phyloP scores from a whole-genome alignment of 1,139 yeast genomes.

The Pichia sp. region DNA sequence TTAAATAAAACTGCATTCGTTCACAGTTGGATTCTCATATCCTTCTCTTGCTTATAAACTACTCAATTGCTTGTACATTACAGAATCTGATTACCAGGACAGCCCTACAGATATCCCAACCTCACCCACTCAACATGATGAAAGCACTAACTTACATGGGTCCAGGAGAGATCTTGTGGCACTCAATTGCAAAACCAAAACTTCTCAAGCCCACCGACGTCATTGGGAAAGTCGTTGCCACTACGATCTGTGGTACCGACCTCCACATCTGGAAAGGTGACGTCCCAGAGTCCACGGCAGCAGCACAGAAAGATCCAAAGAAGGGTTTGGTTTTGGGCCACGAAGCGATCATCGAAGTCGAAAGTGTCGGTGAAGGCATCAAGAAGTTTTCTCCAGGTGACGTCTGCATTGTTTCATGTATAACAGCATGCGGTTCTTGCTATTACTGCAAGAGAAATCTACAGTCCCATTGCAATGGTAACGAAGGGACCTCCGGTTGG shows the following conservation, averaged over 20 bases:
- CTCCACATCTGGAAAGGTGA: conserved; percentile 46
- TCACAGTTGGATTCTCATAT: too few species aligned
- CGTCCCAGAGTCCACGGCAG: conserved; percentile 44
- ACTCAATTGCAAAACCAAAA: conserved; percentile 37
- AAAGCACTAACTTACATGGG: conserved; percentile 45
- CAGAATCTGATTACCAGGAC: background rate
- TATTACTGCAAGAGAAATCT: conserved; percentile 42
- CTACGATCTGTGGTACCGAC: conserved; percentile 50
- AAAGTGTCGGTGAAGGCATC: conserved; percentile 38
- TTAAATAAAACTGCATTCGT: too few species aligned
- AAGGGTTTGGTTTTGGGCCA: conserved; percentile 43
- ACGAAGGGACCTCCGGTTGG: conserved; percentile 41
- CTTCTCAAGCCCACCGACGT: conserved; percentile 40
- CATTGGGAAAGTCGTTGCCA: conserved; percentile 39
- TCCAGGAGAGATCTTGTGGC: conserved; percentile 36
- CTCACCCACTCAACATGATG: conserved; percentile 28
- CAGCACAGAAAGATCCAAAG: conserved; percentile 22
- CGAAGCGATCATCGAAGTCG: conserved; percentile 48
- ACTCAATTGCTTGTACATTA: too few species aligned
- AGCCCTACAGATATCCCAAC: background rate
- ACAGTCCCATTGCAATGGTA: conserved; percentile 40
- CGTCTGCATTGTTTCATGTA: conserved; percentile 44
- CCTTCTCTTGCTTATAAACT: too few species aligned
- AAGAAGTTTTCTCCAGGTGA: conserved; percentile 40
- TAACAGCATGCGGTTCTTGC: conserved; percentile 51